Base-by-base conservation (phyloP, 345 rosid species). In the Punica granatum region DNA sequence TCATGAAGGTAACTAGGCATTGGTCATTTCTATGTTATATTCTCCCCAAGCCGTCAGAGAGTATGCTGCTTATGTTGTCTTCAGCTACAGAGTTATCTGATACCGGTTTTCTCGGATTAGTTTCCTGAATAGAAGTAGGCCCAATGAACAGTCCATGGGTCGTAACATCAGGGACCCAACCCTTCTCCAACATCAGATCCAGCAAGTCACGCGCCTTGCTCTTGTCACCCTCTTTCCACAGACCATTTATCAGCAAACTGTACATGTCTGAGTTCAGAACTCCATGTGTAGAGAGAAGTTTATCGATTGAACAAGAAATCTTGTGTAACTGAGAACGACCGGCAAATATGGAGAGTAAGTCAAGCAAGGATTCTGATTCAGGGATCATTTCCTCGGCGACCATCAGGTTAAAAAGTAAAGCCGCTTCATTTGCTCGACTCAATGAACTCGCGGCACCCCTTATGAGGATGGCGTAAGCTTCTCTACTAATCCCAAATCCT, bases 161-260 rank as follows among this genome's bases (percentile, higher is more conserved):
- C 23, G 54, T 48, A 53, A 79, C 69, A 79, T 79, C 81, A 0
- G 85, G 87, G 9, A 83, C 74, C 83, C 84, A 85, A 63, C 84
- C 85, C 69, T 62, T 85, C 74, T 77, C 84, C 76, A 85, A 69
- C 89, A 83, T 85, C 53, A 62, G 35, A 67, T 81, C 84, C 67
- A 83, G 76, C 53, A 85, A 59, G 63, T 53, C 61, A 35, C 64
- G 15, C 18, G 81, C 87, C 64, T 79, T 78, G 30, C 34, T 33
- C 72, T 60, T 64, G 49, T 66, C 65, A 63, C 87, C 84, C 66
- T 81, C 90, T 68, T 75, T 81, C 87, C 82, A 83, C 56, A 81
- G 68, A 35, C 79, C 76, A 37, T 67, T 74, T 65, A 85, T 74
- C 64, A 79, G 70, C 32, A 77, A 5, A 64, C 64, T 76, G 65